These are phyloP conservation scores for Cyclotella cryptica DNA, from an alignment of 108 stramenopile genomes.

Conservation along the genomic window DNA sequence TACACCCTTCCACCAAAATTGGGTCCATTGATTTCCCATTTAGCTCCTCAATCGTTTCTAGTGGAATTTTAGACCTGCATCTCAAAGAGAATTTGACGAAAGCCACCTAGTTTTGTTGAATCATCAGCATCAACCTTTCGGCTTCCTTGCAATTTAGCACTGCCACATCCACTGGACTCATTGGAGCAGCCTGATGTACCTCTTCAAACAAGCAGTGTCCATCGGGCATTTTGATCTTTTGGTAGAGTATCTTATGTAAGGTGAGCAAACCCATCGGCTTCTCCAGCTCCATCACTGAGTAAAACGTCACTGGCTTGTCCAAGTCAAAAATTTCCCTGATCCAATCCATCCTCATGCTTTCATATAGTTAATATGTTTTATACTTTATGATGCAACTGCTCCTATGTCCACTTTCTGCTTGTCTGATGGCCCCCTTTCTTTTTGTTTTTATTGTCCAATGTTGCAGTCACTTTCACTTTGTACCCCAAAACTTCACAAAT, in stretches of 20 bases:
- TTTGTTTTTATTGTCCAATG: not conserved
- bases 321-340: not conserved
- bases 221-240: not conserved
- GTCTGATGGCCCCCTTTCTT: not conserved
- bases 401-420: not conserved
- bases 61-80: too few species aligned
- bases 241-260: not conserved
- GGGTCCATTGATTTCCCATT: conserved; percentile 6
- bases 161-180: conserved; percentile 8
- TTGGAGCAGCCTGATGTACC: conserved; percentile 6
- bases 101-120: not conserved
- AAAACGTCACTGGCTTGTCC: not conserved
- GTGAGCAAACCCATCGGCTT: not conserved
- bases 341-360: not conserved
- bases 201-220: not conserved
- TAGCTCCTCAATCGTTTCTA: too few species aligned
- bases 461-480: not conserved
- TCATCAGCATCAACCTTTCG: conserved; percentile 14
- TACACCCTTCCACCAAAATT: not conserved
- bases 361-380: not conserved
- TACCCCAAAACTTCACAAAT: not conserved
- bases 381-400: not conserved
- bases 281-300: not conserved
- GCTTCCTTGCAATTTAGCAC: conserved; percentile 1
- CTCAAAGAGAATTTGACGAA: too few species aligned